Conservation (phyloP, 78 protist genomes). For the Dictyostelium capitatum region DNA sequence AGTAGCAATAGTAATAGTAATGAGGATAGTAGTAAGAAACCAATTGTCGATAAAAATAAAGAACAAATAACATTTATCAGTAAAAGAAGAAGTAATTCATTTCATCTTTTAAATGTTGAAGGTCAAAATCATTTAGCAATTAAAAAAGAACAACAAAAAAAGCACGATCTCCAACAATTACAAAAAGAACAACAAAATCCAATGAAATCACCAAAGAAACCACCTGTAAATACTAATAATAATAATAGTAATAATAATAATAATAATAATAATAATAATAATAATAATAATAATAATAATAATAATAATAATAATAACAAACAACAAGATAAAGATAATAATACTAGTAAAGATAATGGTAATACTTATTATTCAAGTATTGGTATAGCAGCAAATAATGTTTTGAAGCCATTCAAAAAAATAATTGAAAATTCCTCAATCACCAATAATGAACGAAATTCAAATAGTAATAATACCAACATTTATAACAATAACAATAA, state of each 20-base stretch:
- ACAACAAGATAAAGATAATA: not conserved
- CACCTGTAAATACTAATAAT: not conserved
- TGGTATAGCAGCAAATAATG: constrained; percentile 1
- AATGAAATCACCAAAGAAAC: not conserved
- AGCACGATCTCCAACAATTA: not conserved
- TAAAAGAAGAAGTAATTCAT: constrained; percentile 54
- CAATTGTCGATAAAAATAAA: not conserved
- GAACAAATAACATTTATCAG: not conserved
- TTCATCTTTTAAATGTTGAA: constrained; percentile 33
- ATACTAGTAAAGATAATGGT: not conserved
- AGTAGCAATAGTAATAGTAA: not conserved
- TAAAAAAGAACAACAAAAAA: constrained; percentile 14
- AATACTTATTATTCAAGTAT: not conserved
- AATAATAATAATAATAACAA: not conserved
- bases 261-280: too few relatives aligned
- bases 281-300: too few relatives aligned
- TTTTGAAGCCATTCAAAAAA: constrained; percentile 10
- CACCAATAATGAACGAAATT: not conserved
- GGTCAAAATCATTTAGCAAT: constrained; percentile 17
- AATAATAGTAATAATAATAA: too few relatives aligned
- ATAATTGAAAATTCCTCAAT: not conserved
- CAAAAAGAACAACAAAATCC: not conserved
- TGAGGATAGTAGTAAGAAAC: not conserved
- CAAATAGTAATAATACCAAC: not conserved
- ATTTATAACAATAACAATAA: not conserved